Percentiles rank a stretch among this genome's conserved stretches.
phyloP scores from a whole-genome alignment of 2,329 filamentous ascomycete genomes.

The Ceratocystis lukuohia region DNA sequence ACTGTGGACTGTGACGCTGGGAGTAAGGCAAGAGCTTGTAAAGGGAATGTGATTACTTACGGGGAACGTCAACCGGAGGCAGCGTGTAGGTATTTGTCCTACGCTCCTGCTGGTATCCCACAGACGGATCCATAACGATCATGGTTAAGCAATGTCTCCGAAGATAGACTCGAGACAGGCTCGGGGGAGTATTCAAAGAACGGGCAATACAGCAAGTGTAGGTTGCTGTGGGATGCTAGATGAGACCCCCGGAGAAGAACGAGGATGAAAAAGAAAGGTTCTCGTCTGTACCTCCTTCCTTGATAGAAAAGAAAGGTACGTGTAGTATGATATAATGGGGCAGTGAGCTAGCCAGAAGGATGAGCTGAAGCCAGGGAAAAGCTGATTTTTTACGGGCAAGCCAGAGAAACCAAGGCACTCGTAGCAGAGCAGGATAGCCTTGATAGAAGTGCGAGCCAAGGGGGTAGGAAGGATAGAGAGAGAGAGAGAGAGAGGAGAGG shows the following conservation, averaged over 20 bases:
- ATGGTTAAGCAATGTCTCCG: not conserved
- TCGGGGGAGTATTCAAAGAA: not conserved
- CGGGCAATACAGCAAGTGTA: not conserved
- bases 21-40: not conserved
- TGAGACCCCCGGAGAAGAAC: not conserved
- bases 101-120: slow-evolving; percentile 19
- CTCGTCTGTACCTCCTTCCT: not conserved
- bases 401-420: too few species aligned
- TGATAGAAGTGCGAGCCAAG: too few species aligned
- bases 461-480: too few species aligned
- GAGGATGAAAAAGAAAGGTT: not conserved
- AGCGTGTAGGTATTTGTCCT: slow-evolving; percentile 21
- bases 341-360: not conserved
- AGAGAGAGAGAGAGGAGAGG: too few species aligned
- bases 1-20: not conserved
- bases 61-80: slow-evolving; percentile 24
- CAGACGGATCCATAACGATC: slow-evolving; percentile 12
- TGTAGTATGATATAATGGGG: not conserved
- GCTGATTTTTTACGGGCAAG: not conserved
- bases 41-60: slow-evolving; percentile 24
- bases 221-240: not conserved
- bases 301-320: not conserved
- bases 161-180: not conserved
- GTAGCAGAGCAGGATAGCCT: too few species aligned
- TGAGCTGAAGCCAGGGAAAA: not conserved